Percentiles rank a stretch among this genome's conserved stretches.
Evolutionary conservation across 805 yeast genomes (phyloP).

Genomic region (Kazachstania kunashirensis): DNA sequence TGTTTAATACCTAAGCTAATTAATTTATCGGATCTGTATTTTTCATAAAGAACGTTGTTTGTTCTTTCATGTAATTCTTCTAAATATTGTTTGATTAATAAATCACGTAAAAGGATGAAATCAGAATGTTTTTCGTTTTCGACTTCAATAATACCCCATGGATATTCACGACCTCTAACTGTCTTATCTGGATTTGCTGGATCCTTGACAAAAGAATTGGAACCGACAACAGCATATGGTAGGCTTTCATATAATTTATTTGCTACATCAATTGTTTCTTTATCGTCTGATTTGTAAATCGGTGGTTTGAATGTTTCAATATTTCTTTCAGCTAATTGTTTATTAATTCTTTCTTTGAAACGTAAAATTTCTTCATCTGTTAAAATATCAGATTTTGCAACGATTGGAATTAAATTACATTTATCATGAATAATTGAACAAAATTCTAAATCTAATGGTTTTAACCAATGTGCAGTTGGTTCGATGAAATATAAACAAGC

Average conservation of each 20-base stretch:
- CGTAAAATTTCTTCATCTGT: slow-evolving; percentile 72
- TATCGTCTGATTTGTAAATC: slow-evolving; percentile 72
- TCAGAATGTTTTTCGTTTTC: slow-evolving; percentile 92
- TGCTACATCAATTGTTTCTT: slow-evolving; percentile 61
- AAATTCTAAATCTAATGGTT: slow-evolving; percentile 78
- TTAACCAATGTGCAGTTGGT: slow-evolving; percentile 92
- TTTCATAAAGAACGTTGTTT: slow-evolving; percentile 65
- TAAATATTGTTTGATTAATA: slow-evolving; percentile 79
- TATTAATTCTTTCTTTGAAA: slow-evolving; percentile 69
- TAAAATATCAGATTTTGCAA: slow-evolving; percentile 89
- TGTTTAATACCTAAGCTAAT: slow-evolving; percentile 77
- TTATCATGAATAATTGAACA: slow-evolving; percentile 82
- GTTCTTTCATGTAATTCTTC: slow-evolving; percentile 92
- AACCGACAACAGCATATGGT: slow-evolving; percentile 94
- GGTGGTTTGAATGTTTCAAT: slow-evolving; percentile 74
- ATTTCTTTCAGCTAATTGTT: slow-evolving; percentile 65
- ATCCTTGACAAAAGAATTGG: slow-evolving; percentile 59
- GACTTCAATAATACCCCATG: slow-evolving; percentile 96
- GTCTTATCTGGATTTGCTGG: slow-evolving; percentile 73
- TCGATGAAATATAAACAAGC: slow-evolving; percentile 90
- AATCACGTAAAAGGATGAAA: slow-evolving; percentile 78
- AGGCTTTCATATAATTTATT: slow-evolving; percentile 56
- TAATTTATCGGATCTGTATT: slow-evolving; percentile 80
- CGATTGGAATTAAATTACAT: slow-evolving; percentile 88
- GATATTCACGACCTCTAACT: slow-evolving; percentile 88